Base-by-base conservation (phyloP, 306 rosid genomes). In the Corylus americana region DNA sequence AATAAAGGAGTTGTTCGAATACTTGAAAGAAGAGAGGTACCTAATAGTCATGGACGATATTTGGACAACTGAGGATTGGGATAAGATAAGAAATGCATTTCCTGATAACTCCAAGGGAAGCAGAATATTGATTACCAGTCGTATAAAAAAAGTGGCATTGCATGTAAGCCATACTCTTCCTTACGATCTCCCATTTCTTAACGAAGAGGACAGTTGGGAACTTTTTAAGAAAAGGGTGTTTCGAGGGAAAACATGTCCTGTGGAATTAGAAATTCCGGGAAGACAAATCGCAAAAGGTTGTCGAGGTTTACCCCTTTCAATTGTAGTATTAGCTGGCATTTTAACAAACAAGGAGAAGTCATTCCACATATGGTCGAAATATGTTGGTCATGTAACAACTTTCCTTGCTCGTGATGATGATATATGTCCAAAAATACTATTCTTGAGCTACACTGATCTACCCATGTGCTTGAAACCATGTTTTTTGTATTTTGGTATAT, bases 141-240 rank as follows among this genome's bases (percentile, higher is more conserved):
- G 51, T 18, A 9, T 1, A 29, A 29, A 29, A 29, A 29, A 29
- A 29, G 31, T 29, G 31, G 31, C 31, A 29, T 29, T 29, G 31
- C 31, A 29, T 29, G 31, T 29, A 29, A 29, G 31, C 31, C 31
- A 2, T 44, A 22, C 42, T 61, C 75, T 27, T 61, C 83, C 85
- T 20, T 39, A 77, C 35, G 0, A 13, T 0, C 78, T 81, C 3
- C 73, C 11, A 8, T 7, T 61, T 20, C 80, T 85, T 3, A 22
- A 0, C 7, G 50, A 77, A 35, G 69, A 81, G 22, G 80, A 81
- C 22, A 85, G 88, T 13, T 81, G 85, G 78, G 82, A 80, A 13
- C 70, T 80, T 5, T 84, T 84, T 3, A 48, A 7, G 71, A 70
- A 48, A 44, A 73, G 55, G 31, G 74, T 68, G 0, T 77, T 74